Base-by-base conservation (phyloP, 2,329 filamentous ascomycete genomes). In the Aspergillus ochraceus region DNA sequence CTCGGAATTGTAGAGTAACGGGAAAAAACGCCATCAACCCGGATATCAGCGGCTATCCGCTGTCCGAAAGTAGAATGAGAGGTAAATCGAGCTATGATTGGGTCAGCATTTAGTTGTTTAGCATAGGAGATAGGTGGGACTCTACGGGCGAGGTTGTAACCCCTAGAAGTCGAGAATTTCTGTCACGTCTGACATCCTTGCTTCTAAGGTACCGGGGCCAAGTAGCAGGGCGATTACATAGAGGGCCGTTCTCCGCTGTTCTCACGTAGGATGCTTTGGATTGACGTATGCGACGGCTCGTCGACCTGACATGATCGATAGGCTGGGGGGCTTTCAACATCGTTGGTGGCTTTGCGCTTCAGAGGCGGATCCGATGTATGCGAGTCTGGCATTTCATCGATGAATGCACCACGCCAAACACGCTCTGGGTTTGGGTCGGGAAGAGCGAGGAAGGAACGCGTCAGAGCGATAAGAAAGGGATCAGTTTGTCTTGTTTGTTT, bases 81-180 rank as follows among this genome's bases (percentile, higher is more conserved):
- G 53, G 20, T 19, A 4, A 17, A 49, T 20, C 53, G 22, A 55
- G 6, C 6, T 29, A 29, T 29, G 26, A 29, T 29, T 29, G 26
- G 4, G 26, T 29, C 26, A 29, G 26, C 6, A 9, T 29, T 29
- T 29, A 29, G 26, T 9, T 29, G 26, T 9, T 29, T 29, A 29
- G 26, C 6, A 29, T 29, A 29, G 26, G 26, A 29, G 26, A 2
- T 29, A 29, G 6, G 26, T 29, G 8, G 2, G 26, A 29, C 26
- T 6, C 2, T 29, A 24, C 42, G 19, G 29, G 20, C 29, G 53
- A 8, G 53, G 22, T 8, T 47, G 53, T 55, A 55, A 47, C 32
- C 26, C n/a, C 42, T 55, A 55, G 22, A 22, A 20, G 17, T 19
- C 39, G 20, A 55, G 53, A n/a, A 55, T 55, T 24, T 55, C 39